Evolutionary conservation across 148 eudicot genomes (phyloP).

Genomic region (Rhododendron williamsianum): DNA sequence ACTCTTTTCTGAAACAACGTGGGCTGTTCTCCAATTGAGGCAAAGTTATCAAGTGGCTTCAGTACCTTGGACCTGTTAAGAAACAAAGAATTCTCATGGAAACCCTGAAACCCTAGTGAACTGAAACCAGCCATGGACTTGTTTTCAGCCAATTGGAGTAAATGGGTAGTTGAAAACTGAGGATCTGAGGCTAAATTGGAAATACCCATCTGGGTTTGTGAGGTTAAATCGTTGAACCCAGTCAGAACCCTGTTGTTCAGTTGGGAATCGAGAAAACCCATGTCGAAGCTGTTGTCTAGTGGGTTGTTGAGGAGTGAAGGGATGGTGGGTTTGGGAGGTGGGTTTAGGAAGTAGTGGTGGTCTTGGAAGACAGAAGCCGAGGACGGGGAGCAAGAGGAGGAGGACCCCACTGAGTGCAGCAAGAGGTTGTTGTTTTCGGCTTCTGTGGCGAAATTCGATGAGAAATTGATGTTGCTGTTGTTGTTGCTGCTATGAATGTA

Average conservation of each 20-base stretch:
- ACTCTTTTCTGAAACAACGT: constrained; percentile 90
- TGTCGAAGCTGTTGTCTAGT: constrained; percentile 31
- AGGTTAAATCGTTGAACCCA: constrained; percentile 44
- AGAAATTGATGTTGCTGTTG: constrained; percentile 23
- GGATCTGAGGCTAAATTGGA: constrained; percentile 32
- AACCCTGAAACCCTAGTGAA: constrained; percentile 34
- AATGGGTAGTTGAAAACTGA: constrained; percentile 39
- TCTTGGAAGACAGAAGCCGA: constrained; percentile 51
- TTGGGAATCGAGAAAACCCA: constrained; percentile 35
- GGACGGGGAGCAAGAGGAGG: constrained; percentile 70
- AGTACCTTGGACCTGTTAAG: constrained; percentile 55
- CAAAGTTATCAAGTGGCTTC: constrained; percentile 70
- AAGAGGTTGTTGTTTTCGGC: constrained; percentile 26
- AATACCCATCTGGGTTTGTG: constrained; percentile 39
- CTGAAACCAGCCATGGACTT: constrained; percentile 26
- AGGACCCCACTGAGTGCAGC: constrained; percentile 52
- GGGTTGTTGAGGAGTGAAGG: constrained; percentile 22
- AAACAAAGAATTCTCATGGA: constrained; percentile 41
- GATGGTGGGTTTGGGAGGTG: constrained; percentile 27
- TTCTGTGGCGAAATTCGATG: constrained; percentile 31
- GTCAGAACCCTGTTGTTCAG: constrained; percentile 29
- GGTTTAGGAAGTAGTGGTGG: constrained; percentile 31
- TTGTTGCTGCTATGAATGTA: constrained; percentile 20
- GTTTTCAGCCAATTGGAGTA: constrained; percentile 37
- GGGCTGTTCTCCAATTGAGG: constrained; percentile 65